Conservation (phyloP, 1,139 yeast genomes). For the Taphrina confusa region DNA sequence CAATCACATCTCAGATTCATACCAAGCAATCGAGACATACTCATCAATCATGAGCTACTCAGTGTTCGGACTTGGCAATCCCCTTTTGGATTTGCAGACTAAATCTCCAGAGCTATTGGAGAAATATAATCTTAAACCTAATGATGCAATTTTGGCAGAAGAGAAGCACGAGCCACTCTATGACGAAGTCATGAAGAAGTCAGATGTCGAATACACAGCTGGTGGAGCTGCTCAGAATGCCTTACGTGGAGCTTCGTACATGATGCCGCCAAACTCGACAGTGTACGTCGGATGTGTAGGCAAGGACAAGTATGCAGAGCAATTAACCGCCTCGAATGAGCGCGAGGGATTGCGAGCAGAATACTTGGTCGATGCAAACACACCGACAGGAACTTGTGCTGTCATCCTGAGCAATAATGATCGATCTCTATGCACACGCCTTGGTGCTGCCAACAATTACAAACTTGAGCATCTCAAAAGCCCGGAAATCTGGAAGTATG, state of each 20-base stretch:
- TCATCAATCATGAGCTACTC: conserved; percentile 20
- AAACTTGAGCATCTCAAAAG: conserved; percentile 80
- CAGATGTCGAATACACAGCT: conserved; percentile 73
- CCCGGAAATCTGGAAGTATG: conserved; percentile 87
- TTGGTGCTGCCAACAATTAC: conserved; percentile 98
- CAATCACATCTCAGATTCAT: no score
- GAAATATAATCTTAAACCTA: conserved; percentile 72
- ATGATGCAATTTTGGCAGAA: conserved; percentile 92
- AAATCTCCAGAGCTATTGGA: conserved; percentile 51
- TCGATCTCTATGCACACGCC: conserved; percentile 92
- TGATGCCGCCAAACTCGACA: conserved; percentile 78
- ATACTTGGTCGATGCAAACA: conserved; percentile 65
- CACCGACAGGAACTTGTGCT: conserved; percentile 97
- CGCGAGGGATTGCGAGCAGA: conserved; percentile 84
- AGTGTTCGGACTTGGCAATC: conserved; percentile 46
- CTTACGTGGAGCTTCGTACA: conserved; percentile 96
- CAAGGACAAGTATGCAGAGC: conserved; percentile 80
- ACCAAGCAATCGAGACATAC: no score
- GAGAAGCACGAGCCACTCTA: conserved; percentile 84
- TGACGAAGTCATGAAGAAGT: conserved; percentile 63
- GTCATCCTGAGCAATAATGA: conserved; percentile 84
- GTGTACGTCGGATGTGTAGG: conserved; percentile 97
- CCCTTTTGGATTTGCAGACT: conserved; percentile 85
- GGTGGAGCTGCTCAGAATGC: conserved; percentile 99
- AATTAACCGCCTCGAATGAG: conserved; percentile 77